Evolutionary conservation across 345 rosid species (phyloP), one percentile per base, ranked within the genome.

Genomic region (Sonneratia caseolaris): DNA sequence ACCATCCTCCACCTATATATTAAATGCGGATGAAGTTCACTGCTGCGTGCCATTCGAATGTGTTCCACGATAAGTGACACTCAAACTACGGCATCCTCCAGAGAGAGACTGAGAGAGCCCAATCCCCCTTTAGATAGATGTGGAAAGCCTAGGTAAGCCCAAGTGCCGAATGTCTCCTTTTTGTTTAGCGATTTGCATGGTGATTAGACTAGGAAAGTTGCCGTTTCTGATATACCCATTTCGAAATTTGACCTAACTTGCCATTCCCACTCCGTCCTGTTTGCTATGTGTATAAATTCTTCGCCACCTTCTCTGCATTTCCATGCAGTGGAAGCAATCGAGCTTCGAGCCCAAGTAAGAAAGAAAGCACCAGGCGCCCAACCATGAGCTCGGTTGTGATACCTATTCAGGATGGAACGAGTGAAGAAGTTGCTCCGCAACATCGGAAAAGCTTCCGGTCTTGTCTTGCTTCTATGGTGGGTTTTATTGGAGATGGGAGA

Each of bases 191-290:
- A 27, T 27, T 27, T 27, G 32, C 32, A 27, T 27, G 32, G 32
- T 27, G 32, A 27, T 27, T 27, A 27, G 32, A 27, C 1, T 0
- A 27, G 32, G 32, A 27, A 27, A 27, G 32, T 27, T 27, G 32
- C 32, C 32, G 32, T 27, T 27, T 27, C 32, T 27, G 32, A 27
- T 27, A 27, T 27, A 27, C 47, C 83, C 81, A 77, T 81, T 75
- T 68, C 21, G 49, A 69, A 57, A 48, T 37, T 76, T 65, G 68
- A 64, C n/a, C 64, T 57, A 21, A 21, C 13, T 57, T 22, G 2
- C 35, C 9, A 2, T 57, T 24, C 51, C 51, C 51, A 47, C 21
- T 9, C 64, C 35, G n/a, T 57, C 22, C 32, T 0, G 37, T 35
- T 24, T 70, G 3, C 37, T 37, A 36, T 59, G 18, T 38, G 13